Conservation (phyloP, 2,329 filamentous ascomycete species). For the Paecilomyces variotii region DNA sequence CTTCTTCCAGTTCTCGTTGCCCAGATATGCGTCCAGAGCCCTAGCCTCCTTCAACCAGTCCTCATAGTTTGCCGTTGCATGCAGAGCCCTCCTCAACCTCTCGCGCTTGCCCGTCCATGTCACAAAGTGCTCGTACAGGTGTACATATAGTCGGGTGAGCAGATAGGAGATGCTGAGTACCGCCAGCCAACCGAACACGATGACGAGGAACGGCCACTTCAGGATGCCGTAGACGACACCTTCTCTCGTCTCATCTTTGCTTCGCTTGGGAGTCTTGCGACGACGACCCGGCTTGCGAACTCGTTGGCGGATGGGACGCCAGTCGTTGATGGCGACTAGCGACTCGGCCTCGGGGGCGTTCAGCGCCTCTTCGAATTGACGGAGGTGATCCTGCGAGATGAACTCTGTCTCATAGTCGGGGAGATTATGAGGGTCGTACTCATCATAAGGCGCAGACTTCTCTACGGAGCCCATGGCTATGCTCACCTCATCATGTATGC, state of each 20-base stretch:
- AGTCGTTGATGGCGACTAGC: conserved; percentile 88
- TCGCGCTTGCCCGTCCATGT: conserved; percentile 80
- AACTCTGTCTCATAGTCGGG: conserved; percentile 80
- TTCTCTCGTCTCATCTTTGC: conserved; percentile 87
- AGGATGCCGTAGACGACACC: conserved; percentile 81
- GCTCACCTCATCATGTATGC: conserved; percentile 15
- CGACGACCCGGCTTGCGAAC: conserved; percentile 44
- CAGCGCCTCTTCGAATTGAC: conserved; percentile 72
- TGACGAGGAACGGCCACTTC: conserved; percentile 83
- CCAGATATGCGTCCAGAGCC: conserved; percentile 70
- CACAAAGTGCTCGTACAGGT: conserved; percentile 81
- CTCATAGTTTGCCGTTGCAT: conserved; percentile 63
- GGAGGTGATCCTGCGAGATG: conserved; percentile 61
- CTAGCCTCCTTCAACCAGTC: conserved; percentile 79
- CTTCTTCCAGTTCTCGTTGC: conserved; percentile 51
- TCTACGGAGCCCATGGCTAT: conserved; percentile 21
- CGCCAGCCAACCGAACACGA: conserved; percentile 72
- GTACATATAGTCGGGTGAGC: conserved; percentile 79
- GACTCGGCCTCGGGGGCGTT: conserved; percentile 70
- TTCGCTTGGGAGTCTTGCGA: conserved; percentile 43
- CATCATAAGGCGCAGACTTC: conserved; percentile 33
- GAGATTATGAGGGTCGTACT: conserved; percentile 60
- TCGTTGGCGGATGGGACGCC: conserved; percentile 77
- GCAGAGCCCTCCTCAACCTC: conserved; percentile 61
- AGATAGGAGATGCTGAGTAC: conserved; percentile 68